phyloP scores from a whole-genome alignment of 192 early-diverging fungal species.

The Rhizophagus clarus region DNA sequence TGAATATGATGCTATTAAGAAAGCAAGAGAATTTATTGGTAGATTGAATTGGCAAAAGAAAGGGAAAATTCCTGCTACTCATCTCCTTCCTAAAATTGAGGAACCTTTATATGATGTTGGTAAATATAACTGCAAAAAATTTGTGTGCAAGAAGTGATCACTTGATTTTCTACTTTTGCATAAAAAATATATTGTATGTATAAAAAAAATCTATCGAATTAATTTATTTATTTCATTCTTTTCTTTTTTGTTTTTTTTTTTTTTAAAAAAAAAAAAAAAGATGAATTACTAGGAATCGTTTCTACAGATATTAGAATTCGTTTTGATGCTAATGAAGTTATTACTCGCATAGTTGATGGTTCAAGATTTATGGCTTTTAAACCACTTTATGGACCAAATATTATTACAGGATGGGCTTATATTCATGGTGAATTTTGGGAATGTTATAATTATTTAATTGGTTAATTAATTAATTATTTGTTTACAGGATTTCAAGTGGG shows the following conservation, averaged over 20 bases:
- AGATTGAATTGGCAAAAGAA: slow-evolving; percentile 59
- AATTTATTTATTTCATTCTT: too few relatives aligned
- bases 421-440: slow-evolving; percentile 52
- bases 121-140: slow-evolving; percentile 3
- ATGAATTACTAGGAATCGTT: slow-evolving; percentile 66
- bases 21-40: slow-evolving; percentile 64
- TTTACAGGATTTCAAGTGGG: slow-evolving; percentile 56
- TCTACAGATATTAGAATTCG: slow-evolving; percentile 66
- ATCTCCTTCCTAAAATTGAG: slow-evolving; percentile 51
- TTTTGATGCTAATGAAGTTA: slow-evolving; percentile 66
- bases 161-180: too few relatives aligned
- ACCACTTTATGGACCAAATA: slow-evolving; percentile 64
- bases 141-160: too few relatives aligned
- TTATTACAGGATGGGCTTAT: slow-evolving; percentile 65
- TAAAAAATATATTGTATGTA: too few relatives aligned
- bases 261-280: slow-evolving; percentile 31
- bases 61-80: slow-evolving; percentile 50
- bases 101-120: slow-evolving; percentile 60
- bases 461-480: neutral
- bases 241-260: too few relatives aligned
- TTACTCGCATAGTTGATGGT: slow-evolving; percentile 67
- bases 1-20: slow-evolving; percentile 62
- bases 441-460: neutral
- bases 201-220: neutral
- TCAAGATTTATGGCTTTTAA: slow-evolving; percentile 68